Evolutionary conservation across 495 filamentous ascomycete species (phyloP), one percentile per base, ranked within the genome.

Genomic region (Penicillium daleae): DNA sequence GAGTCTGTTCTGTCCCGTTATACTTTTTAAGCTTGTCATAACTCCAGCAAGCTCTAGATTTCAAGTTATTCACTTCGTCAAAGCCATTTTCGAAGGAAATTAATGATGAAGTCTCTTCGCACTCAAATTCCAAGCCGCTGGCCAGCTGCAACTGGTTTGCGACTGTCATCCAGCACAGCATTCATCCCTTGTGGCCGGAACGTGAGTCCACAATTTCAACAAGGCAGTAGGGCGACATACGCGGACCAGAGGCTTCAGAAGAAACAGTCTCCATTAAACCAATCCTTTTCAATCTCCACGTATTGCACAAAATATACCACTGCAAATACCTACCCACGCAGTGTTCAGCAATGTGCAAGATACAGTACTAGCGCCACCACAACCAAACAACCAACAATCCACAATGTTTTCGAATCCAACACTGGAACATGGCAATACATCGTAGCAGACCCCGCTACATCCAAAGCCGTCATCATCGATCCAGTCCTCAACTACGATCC

Each of bases 361-460:
- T 57, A 60, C 37, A 63, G 53, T 57, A 67, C 62, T 9, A 27
- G 22, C 42, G 10, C 56, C 53, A 35, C 56, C 53, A 35, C 32
- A 37, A 31, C 48, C 3, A 32, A 46, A 24, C 42, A 78, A 50
- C 76, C 80, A n/a, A 77, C 71, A 2, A 74, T 85, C 26, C 74
- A 83, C 67, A 55, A 60, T 44, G 24, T 79, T 8, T 83, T 79
- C 62, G 82, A 86, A 51, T 26, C 59, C 0, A 64, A 62, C 10
- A 83, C 83, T 0, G 71, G 76, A n/a, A 88, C 86, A 48, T 88
- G 83, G 83, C 86, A 88, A 62, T 88, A 87, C 65, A 66, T 89
- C n/a, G 77, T 88, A 3, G 82, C 78, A 4, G 83, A 85, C 64
- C 79, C 83, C 0, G 52, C 67, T 13, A 84, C 84, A 12, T 60